phyloP scores from a whole-genome alignment of 192 early-diverging fungal species.

The Physocladia obscura region DNA sequence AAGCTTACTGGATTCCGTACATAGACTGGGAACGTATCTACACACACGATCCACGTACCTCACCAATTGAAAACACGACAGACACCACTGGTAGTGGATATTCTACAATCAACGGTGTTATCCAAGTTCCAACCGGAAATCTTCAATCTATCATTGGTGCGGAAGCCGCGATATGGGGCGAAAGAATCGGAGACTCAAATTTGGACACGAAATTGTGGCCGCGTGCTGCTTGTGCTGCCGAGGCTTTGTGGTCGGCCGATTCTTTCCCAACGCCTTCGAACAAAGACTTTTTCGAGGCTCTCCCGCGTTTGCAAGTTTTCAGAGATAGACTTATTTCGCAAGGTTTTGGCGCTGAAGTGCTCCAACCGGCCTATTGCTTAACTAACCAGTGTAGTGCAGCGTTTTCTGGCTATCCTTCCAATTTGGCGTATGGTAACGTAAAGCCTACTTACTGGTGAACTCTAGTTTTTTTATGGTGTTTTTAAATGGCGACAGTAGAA shows the following conservation, averaged over 20 bases:
- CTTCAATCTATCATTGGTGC: constrained; percentile 2
- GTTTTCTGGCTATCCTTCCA: not conserved
- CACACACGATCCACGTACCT: constrained; percentile 10
- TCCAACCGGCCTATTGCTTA: constrained; percentile 28
- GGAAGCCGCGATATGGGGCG: constrained; percentile 11
- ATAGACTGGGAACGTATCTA: constrained; percentile 17
- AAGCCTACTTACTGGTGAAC: not conserved
- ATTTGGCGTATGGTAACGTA: not conserved
- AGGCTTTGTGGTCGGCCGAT: constrained; percentile 21
- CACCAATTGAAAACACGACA: not conserved
- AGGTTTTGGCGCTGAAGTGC: not conserved
- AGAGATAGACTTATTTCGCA: constrained; percentile 9
- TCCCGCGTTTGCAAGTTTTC: constrained; percentile 3
- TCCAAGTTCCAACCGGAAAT: not conserved
- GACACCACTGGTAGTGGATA: not conserved
- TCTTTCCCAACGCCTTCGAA: not conserved
- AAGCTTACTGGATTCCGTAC: constrained; percentile 14
- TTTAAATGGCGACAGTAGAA: no score
- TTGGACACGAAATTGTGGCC: constrained; percentile 30
- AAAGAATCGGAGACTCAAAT: constrained; percentile 13
- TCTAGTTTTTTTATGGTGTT: no score
- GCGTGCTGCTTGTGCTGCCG: constrained; percentile 17
- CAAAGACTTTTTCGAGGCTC: constrained; percentile 20
- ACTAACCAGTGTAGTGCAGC: constrained; percentile 1
- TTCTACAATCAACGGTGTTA: no score